Evolutionary conservation across 225 moss, liverwort and hornwort genomes (phyloP), one percentile per base, ranked within the genome.

Genomic region (Marchantia polymorpha): DNA sequence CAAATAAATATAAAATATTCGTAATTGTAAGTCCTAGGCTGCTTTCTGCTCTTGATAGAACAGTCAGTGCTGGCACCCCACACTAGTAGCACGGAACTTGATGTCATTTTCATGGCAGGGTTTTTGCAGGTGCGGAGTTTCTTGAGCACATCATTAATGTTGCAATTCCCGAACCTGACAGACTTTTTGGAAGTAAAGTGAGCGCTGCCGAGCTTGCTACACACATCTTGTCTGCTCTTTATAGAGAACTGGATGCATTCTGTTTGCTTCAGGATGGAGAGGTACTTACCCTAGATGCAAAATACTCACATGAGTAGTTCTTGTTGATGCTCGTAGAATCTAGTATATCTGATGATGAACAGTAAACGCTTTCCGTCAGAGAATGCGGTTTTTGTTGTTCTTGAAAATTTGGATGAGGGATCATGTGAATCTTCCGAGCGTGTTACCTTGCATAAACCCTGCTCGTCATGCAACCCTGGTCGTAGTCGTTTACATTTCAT

Each of bases 81-180:
- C 20, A 47, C 19, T 16, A 74, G 55, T 55, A 53, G 73, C 25
- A 54, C 54, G 30, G 27, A 55, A 5, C 23, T 39, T 75, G 7
- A 76, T 25, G 23, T 46, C 61, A 73, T 88, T 74, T 82, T 39
- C 63, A 86, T 77, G 78, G 69, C 89, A 97, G 95, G 92, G 92
- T 95, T 27, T 90, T 93, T 86, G 93, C 95, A 86, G 99, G 99
- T 83, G 90, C 99, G 74, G 95, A 91, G 80, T 95, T 99, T 80
- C 83, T 99, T 78, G 89, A 91, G 90, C 91, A 90, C 73, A 86
- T 95, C 25, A 91, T 99, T 46, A 77, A 89, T 76, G 85, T 92
- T 50, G 92, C 99, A 83, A 87, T 93, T 72, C 95, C 93, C 69
- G 90, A 91, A 59, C 86, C 90, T 78, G 89, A 87, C 77, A 86